Evolutionary conservation across 495 filamentous ascomycete genomes (phyloP).

Genomic region (Patellaria atrata): DNA sequence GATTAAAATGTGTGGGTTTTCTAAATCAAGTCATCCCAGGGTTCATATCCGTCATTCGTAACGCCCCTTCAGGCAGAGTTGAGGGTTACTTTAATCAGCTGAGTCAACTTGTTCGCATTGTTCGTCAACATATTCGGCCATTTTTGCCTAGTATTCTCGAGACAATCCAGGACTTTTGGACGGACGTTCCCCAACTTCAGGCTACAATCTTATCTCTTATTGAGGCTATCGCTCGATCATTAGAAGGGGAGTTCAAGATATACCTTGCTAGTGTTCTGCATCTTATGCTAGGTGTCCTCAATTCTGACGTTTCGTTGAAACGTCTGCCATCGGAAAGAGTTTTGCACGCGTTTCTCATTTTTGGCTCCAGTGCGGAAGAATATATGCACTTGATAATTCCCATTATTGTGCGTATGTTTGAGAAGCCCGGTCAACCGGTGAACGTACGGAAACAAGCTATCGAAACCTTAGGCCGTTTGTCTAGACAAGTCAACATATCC

Average conservation of each 20-base stretch:
- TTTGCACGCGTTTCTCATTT: slow-evolving; percentile 86
- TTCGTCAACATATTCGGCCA: slow-evolving; percentile 86
- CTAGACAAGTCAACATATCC: slow-evolving; percentile 90
- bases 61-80: slow-evolving; percentile 53
- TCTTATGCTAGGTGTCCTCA: slow-evolving; percentile 84
- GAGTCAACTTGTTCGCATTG: slow-evolving; percentile 82
- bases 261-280: slow-evolving; percentile 81
- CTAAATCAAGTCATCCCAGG: slow-evolving; percentile 85
- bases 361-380: slow-evolving; percentile 90
- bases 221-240: slow-evolving; percentile 78
- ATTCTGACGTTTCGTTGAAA: slow-evolving; percentile 60
- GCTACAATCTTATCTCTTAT: slow-evolving; percentile 81
- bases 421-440: slow-evolving; percentile 62
- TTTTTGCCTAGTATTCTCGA: slow-evolving; percentile 72
- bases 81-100: slow-evolving; percentile 97
- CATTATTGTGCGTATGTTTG: slow-evolving; percentile 83
- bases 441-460: slow-evolving; percentile 77
- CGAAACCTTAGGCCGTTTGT: slow-evolving; percentile 88
- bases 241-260: slow-evolving; percentile 95
- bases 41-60: slow-evolving; percentile 73
- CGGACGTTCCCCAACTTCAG: slow-evolving; percentile 57
- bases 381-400: slow-evolving; percentile 99
- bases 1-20: slow-evolving; percentile 88
- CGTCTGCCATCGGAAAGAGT: slow-evolving; percentile 73
- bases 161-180: slow-evolving; percentile 72